Base-by-base conservation (phyloP, 1,284 basidiomycete genomes). In the Coniferiporia weirii region DNA sequence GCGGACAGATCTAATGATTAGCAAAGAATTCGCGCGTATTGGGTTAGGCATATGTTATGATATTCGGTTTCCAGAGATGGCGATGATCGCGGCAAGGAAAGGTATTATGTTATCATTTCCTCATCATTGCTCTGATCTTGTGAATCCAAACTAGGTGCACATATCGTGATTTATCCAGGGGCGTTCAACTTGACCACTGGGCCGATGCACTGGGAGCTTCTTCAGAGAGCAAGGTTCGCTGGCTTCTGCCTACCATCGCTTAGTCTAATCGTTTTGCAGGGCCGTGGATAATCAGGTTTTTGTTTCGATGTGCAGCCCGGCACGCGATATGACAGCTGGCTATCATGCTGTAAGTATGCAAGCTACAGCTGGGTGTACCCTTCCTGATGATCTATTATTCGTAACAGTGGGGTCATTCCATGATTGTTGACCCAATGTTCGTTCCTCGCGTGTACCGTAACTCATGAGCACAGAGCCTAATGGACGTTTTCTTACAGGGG, bases 271-370 rank as follows among this genome's bases (percentile, higher is more conserved):
- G n/a, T 36, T 19, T 43, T 20, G 45, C 66, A 94, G 95, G 59
- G 96, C 96, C 8, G 84, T 95, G 34, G 96, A 99, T 71, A 98
- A 99, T 69, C 96, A 99, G 73, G 84, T 98, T 19, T 99, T 86
- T 74, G 86, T 97, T 63, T 83, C 91, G 1, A 96, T 95, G 89
- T 98, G 95, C 72, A 98, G 95, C 63, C 95, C 95, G 35, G 95
- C 97, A 1, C 83, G 96, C 40, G 91, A 97, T 65, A 71, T 89
- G 59, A 83, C 78, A 13, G 89, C 92, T 34, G 80, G 77, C 17
- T 96, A 95, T 70, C 91, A 95, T 70, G 93, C 94, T 61, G 92
- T 93, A 66, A 67, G 89, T 77, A 13, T 34, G 43, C 36, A 48
- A 56, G 27, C 35, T 40, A 17, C 44, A 59, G 27, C 43, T 54